phyloP scores from a whole-genome alignment of 192 early-diverging fungal species.

The Coemansia asiatica region DNA sequence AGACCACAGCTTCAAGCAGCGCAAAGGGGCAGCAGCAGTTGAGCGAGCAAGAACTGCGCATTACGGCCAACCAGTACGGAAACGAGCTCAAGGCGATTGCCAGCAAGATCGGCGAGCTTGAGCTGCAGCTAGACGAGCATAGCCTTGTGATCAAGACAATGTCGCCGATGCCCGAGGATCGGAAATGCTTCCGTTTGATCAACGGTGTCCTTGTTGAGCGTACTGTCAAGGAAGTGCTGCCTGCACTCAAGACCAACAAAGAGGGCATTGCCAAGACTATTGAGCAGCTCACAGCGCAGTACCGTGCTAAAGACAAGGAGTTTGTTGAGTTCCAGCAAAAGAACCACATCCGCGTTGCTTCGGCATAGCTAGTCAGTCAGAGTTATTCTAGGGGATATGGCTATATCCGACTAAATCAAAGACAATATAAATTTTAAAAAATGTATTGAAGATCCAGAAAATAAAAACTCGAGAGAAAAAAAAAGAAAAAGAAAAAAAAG shows the following conservation, averaged over 20 bases:
- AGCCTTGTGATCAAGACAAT: slow-evolving; percentile 87
- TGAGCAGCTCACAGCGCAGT: slow-evolving; percentile 69
- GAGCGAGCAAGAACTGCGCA: slow-evolving; percentile 48
- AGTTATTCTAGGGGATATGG: neutral
- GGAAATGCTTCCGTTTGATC: slow-evolving; percentile 92
- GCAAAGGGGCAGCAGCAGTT: slow-evolving; percentile 5
- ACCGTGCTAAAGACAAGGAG: slow-evolving; percentile 89
- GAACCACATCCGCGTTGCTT: slow-evolving; percentile 75
- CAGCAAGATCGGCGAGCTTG: slow-evolving; percentile 90
- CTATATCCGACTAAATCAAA: neutral
- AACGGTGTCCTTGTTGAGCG: slow-evolving; percentile 93
- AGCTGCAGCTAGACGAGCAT: slow-evolving; percentile 92
- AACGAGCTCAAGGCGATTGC: slow-evolving; percentile 84
- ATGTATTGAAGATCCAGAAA: slow-evolving; percentile 1
- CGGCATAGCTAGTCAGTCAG: slow-evolving; percentile 15
- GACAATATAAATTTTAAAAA: neutral
- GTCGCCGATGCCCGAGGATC: slow-evolving; percentile 69
- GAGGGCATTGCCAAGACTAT: slow-evolving; percentile 81
- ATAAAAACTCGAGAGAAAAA: neutral
- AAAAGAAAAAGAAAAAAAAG: neutral
- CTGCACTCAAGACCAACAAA: slow-evolving; percentile 81
- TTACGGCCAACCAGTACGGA: slow-evolving; percentile 59
- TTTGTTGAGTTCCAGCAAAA: slow-evolving; percentile 87
- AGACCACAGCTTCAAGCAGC: neutral
- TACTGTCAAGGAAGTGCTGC: slow-evolving; percentile 88